Percentiles rank a stretch among this genome's conserved stretches.
phyloP scores from a whole-genome alignment of 2,329 filamentous ascomycete genomes.

The Sclerotinia subarctica region DNA sequence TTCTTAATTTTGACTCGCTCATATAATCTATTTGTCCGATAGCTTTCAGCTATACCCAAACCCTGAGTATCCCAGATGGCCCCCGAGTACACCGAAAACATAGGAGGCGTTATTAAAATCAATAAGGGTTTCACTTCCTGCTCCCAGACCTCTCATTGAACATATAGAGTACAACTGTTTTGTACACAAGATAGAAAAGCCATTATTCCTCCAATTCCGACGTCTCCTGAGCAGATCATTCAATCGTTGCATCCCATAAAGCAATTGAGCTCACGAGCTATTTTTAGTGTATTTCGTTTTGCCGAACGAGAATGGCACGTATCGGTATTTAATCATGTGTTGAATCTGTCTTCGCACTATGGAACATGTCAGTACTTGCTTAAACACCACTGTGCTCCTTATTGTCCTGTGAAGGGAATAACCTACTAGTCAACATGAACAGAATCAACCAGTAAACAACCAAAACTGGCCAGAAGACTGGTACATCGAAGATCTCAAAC shows the following conservation, averaged over 20 bases:
- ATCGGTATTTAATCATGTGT: constrained; percentile 99
- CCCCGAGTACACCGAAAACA: constrained; percentile 26
- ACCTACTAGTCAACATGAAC: constrained; percentile 90
- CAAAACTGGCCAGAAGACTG: constrained; percentile 97
- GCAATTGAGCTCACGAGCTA: constrained; percentile 42
- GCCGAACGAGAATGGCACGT: constrained; percentile 88
- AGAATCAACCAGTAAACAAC: constrained; percentile 99
- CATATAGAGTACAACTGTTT: constrained; percentile 21
- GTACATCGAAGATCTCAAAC: constrained; percentile 92
- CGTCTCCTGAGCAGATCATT: constrained; percentile 11
- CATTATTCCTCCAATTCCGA: constrained; percentile 18
- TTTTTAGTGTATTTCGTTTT: constrained; percentile 76
- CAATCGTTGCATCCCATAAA: constrained; percentile 6
- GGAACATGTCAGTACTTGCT: neutral
- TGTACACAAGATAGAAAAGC: constrained; percentile 23
- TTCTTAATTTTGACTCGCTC: neutral
- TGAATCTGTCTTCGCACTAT: constrained; percentile 98
- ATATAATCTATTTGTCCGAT: constrained; percentile 13
- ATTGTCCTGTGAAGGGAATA: constrained; percentile 3
- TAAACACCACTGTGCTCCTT: constrained; percentile 21
- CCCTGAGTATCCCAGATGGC: constrained; percentile 12
- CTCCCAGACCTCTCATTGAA: constrained; percentile 16
- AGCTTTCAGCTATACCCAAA: constrained; percentile 13
- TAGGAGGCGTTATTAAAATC: constrained; percentile 31
- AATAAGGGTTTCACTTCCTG: constrained; percentile 24